Evolutionary conservation across 2,329 filamentous ascomycete genomes (phyloP).

Genomic region (Stemphylium lycopersici): DNA sequence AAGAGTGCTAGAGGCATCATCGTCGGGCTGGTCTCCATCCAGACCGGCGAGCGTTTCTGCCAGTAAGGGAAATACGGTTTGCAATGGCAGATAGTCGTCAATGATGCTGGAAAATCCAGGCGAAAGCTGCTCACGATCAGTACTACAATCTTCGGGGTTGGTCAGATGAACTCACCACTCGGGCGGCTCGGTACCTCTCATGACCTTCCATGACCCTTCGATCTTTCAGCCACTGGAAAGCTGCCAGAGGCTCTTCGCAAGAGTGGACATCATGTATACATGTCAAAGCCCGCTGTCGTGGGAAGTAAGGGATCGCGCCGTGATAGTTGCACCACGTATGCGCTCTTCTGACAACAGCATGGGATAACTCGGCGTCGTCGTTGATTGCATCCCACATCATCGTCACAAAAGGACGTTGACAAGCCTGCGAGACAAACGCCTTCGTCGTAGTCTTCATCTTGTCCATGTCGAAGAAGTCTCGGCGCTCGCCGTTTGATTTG

Average conservation of each 20-base stretch:
- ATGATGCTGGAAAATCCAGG: constrained; percentile 38
- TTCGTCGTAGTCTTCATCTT: constrained; percentile 49
- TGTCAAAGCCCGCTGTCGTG: constrained; percentile 31
- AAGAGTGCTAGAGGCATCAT: constrained; percentile 35
- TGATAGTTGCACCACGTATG: constrained; percentile 49
- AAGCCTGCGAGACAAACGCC: constrained; percentile 47
- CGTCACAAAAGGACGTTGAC: constrained; percentile 42
- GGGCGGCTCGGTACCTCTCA: constrained; percentile 41
- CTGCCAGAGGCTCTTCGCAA: constrained; percentile 43
- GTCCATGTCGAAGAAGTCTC: constrained; percentile 49
- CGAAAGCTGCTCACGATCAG: constrained; percentile 29
- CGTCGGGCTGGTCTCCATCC: constrained; percentile 29
- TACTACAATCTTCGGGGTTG: background rate
- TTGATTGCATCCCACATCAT: constrained; percentile 50
- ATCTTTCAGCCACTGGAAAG: constrained; percentile 48
- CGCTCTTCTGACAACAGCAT: constrained; percentile 44
- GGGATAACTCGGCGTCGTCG: constrained; percentile 41
- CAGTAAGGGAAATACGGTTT: constrained; percentile 37
- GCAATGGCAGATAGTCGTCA: constrained; percentile 40
- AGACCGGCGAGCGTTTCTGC: constrained; percentile 32
- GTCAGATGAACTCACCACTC: constrained; percentile 27
- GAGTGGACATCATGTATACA: constrained; percentile 31
- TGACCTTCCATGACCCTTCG: constrained; percentile 46
- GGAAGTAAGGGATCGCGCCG: constrained; percentile 41
- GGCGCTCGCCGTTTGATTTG: constrained; percentile 40